Evolutionary conservation across 495 filamentous ascomycete species (phyloP).

Genomic region (Neurospora africana): DNA sequence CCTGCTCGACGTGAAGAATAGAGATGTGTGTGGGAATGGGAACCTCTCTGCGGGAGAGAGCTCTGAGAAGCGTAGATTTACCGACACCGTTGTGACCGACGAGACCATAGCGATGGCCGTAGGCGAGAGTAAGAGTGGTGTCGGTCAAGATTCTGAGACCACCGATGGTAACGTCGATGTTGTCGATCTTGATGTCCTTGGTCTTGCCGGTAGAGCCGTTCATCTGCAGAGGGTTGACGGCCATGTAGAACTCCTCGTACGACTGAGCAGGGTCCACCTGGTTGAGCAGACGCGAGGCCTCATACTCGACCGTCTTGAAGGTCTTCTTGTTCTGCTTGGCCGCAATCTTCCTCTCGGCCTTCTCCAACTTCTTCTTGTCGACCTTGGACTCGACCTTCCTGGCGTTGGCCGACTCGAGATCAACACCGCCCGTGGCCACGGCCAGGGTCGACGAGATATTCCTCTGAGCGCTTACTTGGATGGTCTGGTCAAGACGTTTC

Average conservation of each 20-base stretch:
- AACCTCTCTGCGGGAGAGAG: constrained; percentile 86
- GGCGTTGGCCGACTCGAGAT: constrained; percentile 83
- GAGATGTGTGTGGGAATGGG: constrained; percentile 94
- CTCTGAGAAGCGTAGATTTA: constrained; percentile 89
- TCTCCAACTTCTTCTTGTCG: constrained; percentile 98
- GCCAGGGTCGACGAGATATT: constrained; percentile 94
- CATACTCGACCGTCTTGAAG: constrained; percentile 96
- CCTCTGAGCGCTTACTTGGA: constrained; percentile 85
- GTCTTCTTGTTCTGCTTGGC: constrained; percentile 97
- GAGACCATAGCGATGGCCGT: constrained; percentile 89
- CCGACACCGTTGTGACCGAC: constrained; percentile 99
- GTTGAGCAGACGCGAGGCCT: constrained; percentile 83
- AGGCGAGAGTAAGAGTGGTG: constrained; percentile 80
- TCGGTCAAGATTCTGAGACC: constrained; percentile 83
- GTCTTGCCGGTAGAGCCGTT: constrained; percentile 68
- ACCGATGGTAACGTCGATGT: constrained; percentile 85
- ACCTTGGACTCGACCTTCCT: constrained; percentile 95
- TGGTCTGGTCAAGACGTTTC: constrained; percentile 82
- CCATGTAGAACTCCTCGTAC: constrained; percentile 99
- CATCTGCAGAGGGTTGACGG: constrained; percentile 90
- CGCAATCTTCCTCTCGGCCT: constrained; percentile 94
- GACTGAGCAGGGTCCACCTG: constrained; percentile 75
- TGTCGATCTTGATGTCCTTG: constrained; percentile 98
- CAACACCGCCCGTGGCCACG: constrained; percentile 71
- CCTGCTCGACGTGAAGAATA: constrained; percentile 97